These are phyloP conservation scores for Calonectria hawksworthii DNA, from an alignment of 2,329 filamentous ascomycete genomes.

Conservation along the genomic window DNA sequence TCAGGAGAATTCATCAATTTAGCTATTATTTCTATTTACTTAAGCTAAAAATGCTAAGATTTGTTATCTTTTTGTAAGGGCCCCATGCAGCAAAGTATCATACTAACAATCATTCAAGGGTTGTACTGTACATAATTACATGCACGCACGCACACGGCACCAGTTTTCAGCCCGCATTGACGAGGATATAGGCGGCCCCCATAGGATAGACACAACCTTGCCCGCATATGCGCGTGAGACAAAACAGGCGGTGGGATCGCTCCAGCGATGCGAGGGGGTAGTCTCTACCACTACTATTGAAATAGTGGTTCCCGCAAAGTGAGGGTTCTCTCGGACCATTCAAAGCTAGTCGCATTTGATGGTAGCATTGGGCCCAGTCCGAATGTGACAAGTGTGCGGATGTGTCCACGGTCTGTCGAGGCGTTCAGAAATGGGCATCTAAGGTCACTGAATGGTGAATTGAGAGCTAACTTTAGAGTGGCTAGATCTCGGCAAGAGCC, in stretches of 20 bases:
- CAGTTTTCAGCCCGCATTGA: not conserved
- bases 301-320: not conserved
- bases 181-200: not conserved
- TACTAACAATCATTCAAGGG: too few relatives aligned
- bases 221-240: constrained; percentile 22
- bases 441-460: not conserved
- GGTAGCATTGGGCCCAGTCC: not conserved
- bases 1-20: too few relatives aligned
- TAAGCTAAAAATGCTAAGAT: too few relatives aligned
- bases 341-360: not conserved
- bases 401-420: not conserved
- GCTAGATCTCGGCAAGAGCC: not conserved
- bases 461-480: not conserved
- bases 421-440: not conserved
- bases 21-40: too few relatives aligned
- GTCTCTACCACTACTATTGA: not conserved
- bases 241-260: constrained; percentile 12
- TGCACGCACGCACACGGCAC: not conserved
- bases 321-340: not conserved
- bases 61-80: too few relatives aligned
- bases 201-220: constrained; percentile 9
- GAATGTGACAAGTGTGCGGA: not conserved
- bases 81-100: too few relatives aligned
- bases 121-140: not conserved
- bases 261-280: not conserved